These are phyloP conservation scores for Setaria italica DNA, from an alignment of 202 grass and related monocot species.

Conservation along the genomic window DNA sequence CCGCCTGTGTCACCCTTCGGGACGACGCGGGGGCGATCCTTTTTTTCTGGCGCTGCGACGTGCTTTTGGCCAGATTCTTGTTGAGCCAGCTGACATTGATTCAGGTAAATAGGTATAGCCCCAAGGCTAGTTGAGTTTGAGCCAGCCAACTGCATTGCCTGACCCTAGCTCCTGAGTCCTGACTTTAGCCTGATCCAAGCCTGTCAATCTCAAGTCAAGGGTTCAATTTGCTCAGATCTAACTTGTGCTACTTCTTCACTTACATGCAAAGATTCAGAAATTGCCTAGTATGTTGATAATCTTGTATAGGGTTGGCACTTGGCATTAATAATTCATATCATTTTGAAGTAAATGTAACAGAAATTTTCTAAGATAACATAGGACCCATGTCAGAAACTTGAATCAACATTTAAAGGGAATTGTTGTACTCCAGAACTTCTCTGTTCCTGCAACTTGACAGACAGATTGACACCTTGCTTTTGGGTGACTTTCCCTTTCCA, in stretches of 20 bases:
- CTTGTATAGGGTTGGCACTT: slow-evolving; percentile 20
- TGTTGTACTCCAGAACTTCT: background rate
- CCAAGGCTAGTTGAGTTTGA: background rate
- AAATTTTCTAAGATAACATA: slow-evolving; percentile 7
- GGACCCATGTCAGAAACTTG: background rate
- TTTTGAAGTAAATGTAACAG: background rate
- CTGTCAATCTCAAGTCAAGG: background rate
- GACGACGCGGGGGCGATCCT: no score
- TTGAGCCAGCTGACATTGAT: background rate
- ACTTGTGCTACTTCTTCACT: background rate
- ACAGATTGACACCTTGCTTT: background rate
- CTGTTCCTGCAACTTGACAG: slow-evolving; percentile 17
- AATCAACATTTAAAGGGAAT: background rate
- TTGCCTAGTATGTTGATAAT: background rate
- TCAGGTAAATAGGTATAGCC: slow-evolving; percentile 3
- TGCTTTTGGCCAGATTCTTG: background rate
- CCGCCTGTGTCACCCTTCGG: no score
- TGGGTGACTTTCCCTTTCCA: background rate
- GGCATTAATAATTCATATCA: slow-evolving; percentile 13
- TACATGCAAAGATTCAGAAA: background rate
- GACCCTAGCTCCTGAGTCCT: background rate
- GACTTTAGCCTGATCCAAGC: background rate
- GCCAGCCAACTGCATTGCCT: background rate
- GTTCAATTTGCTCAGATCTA: background rate
- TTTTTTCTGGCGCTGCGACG: no score